Conservation (phyloP, 2,329 filamentous ascomycete species). For the Pseudocercospora eumusae region DNA sequence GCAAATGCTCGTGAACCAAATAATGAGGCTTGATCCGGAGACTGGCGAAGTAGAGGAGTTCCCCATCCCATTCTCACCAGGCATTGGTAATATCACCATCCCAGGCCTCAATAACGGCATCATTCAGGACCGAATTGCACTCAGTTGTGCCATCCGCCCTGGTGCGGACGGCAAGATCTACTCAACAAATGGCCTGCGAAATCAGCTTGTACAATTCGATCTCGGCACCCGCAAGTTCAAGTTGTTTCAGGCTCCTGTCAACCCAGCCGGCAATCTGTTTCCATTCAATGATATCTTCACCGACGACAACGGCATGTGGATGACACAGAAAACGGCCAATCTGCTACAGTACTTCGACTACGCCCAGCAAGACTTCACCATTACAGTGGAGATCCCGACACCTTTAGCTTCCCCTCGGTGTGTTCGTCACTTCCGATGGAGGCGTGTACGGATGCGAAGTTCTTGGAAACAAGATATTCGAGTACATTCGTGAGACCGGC, state of each 20-base stretch:
- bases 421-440: conserved; percentile 23
- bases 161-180: conserved; percentile 21
- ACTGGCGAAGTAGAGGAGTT: conserved; percentile 17
- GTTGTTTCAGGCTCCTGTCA: conserved; percentile 25
- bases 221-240: conserved; percentile 14
- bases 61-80: conserved; percentile 19
- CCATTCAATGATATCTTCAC: conserved; percentile 33
- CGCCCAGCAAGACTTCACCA: conserved; percentile 17
- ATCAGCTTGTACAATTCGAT: conserved; percentile 24
- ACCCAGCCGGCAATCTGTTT: conserved; percentile 28
- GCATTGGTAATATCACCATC: conserved; percentile 18
- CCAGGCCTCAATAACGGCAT: conserved; percentile 17
- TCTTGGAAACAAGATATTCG: conserved; percentile 24
- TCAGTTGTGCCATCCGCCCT: conserved; percentile 19
- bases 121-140: conserved; percentile 19
- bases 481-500: conserved; percentile 26
- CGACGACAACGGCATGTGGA: conserved; percentile 29
- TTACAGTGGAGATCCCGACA: conserved; percentile 22
- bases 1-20: conserved; percentile 16
- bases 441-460: conserved; percentile 25
- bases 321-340: conserved; percentile 32
- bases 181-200: conserved; percentile 18
- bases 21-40: conserved; percentile 15
- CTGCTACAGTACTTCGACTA: conserved; percentile 14
- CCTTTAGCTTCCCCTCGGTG: conserved; percentile 25